These are phyloP conservation scores for Lactarius sanguifluus DNA, from an alignment of 768 basidiomycete genomes.

Conservation along the genomic window DNA sequence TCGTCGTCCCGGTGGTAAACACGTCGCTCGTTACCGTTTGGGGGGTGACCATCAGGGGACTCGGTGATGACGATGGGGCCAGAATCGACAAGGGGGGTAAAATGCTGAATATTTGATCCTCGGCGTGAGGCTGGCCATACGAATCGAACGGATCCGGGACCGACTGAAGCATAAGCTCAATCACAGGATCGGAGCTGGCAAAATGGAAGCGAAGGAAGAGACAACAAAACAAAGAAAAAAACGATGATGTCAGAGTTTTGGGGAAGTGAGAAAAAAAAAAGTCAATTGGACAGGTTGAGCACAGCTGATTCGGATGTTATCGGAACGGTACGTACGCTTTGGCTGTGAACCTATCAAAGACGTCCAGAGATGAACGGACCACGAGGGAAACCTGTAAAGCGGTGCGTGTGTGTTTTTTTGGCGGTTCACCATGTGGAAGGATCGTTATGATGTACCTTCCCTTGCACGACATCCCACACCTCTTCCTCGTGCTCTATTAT, in stretches of 20 bases:
- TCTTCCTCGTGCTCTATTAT: conserved; percentile 92
- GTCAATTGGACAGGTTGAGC: background rate
- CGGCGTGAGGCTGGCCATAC: conserved; percentile 83
- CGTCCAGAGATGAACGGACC: conserved; percentile 87
- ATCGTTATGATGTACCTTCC: conserved; percentile 53
- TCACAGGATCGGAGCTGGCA: conserved; percentile 75
- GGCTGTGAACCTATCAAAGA: conserved; percentile 83
- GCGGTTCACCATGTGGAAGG: background rate
- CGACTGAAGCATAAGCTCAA: conserved; percentile 88
- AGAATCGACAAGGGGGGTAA: conserved; percentile 81
- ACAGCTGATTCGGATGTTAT: background rate
- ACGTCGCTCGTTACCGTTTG: conserved; percentile 27
- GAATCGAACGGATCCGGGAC: conserved; percentile 93
- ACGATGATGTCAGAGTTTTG: background rate
- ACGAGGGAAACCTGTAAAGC: conserved; percentile 64
- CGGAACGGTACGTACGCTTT: conserved; percentile 64
- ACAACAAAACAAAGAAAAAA: background rate
- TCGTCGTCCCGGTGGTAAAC: conserved; percentile 15
- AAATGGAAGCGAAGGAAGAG: conserved; percentile 7
- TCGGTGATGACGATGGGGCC: conserved; percentile 57
- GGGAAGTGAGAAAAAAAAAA: conserved; percentile 12
- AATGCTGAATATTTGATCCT: conserved; percentile 92
- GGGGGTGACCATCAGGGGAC: conserved; percentile 52
- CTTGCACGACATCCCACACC: conserved; percentile 91
- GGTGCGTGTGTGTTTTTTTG: background rate